Conservation (phyloP, 2,329 filamentous ascomycete species). For the Botrytis cinerea region DNA sequence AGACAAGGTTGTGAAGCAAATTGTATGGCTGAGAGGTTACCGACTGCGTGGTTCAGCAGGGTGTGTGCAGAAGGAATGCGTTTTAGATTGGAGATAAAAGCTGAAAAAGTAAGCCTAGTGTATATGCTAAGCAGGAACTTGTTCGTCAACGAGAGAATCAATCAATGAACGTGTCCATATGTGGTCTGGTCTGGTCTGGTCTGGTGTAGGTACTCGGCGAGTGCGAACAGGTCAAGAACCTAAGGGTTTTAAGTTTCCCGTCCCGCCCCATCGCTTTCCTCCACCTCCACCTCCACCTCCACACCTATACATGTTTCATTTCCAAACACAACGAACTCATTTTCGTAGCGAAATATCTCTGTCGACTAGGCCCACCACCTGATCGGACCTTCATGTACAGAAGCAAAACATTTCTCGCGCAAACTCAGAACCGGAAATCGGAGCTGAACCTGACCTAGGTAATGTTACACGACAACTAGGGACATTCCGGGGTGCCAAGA, state of each 20-base stretch:
- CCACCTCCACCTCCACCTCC: neutral
- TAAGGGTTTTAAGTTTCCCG: neutral
- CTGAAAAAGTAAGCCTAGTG: neutral
- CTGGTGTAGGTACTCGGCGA: neutral
- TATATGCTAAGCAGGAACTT: neutral
- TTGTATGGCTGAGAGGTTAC: neutral
- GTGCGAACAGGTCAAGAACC: neutral
- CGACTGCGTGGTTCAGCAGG: constrained; percentile 3
- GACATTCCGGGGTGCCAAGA: neutral
- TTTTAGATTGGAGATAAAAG: neutral
- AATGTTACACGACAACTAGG: neutral
- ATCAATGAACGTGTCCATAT: neutral
- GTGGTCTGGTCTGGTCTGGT: neutral
- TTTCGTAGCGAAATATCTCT: neutral
- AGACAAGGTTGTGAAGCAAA: neutral
- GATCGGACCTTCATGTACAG: neutral
- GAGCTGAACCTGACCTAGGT: neutral
- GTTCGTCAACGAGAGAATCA: neutral
- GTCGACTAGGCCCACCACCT: neutral
- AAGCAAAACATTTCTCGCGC: neutral
- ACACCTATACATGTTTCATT: neutral
- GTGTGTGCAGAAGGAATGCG: neutral
- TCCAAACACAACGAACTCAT: neutral
- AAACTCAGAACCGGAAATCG: neutral
- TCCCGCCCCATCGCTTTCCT: neutral